Base-by-base conservation (phyloP, 768 basidiomycete species). In the Cubamyces lactineus region DNA sequence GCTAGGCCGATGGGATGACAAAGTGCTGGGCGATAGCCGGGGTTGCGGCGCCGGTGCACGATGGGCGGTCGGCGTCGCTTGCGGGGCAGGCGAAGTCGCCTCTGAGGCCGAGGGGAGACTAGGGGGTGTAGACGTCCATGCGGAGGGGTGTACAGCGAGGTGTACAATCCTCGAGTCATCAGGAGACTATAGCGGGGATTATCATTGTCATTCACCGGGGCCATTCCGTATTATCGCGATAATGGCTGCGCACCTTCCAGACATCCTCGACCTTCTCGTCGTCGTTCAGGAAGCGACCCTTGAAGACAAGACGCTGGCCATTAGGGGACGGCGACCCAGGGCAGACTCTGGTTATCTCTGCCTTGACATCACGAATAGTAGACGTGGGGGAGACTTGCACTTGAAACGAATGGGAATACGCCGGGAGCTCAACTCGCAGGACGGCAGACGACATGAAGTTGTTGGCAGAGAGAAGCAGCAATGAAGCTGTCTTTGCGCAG, bases 271-370 rank as follows among this genome's bases (percentile, higher is more conserved):
- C 78, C 67, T 78, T 82, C 78, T 92, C 89, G 49, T 79, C 77
- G 74, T 92, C 86, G 23, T 71, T 75, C 40, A 93, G 77, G 69
- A 80, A 79, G 48, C 91, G 83, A 21, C 91, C 91, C 68, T 85
- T 80, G 84, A 86, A 91, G 59, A 93, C 86, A 60, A 93, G 79
- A 60, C 88, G 80, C 73, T 92, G 91, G 19, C 90, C 88, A n/a
- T 85, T 84, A 17, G 83, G 78, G 43, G 75, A 79, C 45, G 91
- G 91, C 63, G 77, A 79, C 24, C 91, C 91, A 17, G 79, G 73
- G 69, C 91, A 92, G 23, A 75, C 71, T 17, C 71, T 74, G 58
- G 75, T 78, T 66, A 93, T 92, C 72, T 84, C 81, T 59, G 80
- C 77, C 76, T 93, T 93, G 61, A 92, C 77, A 68, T 89, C 82